These are phyloP conservation scores for Avena insularis DNA, from an alignment of 176 grass and related monocot genomes.

Conservation along the genomic window DNA sequence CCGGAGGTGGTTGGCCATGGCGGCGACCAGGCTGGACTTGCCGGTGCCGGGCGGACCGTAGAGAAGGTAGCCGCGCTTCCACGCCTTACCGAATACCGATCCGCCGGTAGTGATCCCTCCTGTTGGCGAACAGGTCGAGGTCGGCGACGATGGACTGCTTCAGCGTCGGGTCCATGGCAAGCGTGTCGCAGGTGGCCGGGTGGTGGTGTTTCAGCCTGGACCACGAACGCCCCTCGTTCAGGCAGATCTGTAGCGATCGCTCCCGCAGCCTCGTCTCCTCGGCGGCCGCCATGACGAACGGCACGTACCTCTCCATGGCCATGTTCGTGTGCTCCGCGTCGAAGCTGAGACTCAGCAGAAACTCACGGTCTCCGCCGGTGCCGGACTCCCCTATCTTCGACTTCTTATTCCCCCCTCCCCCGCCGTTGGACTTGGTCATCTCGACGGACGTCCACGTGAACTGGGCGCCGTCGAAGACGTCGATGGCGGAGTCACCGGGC, in stretches of 20 bases:
- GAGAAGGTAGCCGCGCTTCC: slow-evolving; percentile 62
- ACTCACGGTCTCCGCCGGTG: background rate
- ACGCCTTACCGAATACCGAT: slow-evolving; percentile 62
- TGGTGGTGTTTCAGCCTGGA: slow-evolving; percentile 3
- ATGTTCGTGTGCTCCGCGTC: slow-evolving; percentile 31
- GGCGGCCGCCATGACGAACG: slow-evolving; percentile 19
- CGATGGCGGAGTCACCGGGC: slow-evolving; percentile 30
- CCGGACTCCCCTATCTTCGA: background rate
- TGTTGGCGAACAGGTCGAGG: slow-evolving; percentile 42
- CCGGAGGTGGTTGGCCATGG: slow-evolving; percentile 52
- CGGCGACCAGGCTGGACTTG: slow-evolving; percentile 46
- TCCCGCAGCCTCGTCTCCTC: slow-evolving; percentile 6
- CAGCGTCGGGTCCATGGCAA: slow-evolving; percentile 42
- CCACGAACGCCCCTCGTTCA: slow-evolving; percentile 36
- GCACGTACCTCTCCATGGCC: slow-evolving; percentile 39
- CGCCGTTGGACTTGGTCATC: background rate
- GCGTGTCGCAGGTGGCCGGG: slow-evolving; percentile 40
- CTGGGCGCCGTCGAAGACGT: slow-evolving; percentile 45
- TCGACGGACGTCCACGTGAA: slow-evolving; percentile 42
- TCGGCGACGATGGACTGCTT: slow-evolving; percentile 33
- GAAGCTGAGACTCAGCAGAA: slow-evolving; percentile 39
- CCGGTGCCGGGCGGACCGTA: slow-evolving; percentile 40
- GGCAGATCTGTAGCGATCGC: slow-evolving; percentile 38
- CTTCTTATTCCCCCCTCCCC: background rate
- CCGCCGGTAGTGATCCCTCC: slow-evolving; percentile 36